Evolutionary conservation across 768 basidiomycete species (phyloP).

Genomic region (Pulveroboletus sp.): DNA sequence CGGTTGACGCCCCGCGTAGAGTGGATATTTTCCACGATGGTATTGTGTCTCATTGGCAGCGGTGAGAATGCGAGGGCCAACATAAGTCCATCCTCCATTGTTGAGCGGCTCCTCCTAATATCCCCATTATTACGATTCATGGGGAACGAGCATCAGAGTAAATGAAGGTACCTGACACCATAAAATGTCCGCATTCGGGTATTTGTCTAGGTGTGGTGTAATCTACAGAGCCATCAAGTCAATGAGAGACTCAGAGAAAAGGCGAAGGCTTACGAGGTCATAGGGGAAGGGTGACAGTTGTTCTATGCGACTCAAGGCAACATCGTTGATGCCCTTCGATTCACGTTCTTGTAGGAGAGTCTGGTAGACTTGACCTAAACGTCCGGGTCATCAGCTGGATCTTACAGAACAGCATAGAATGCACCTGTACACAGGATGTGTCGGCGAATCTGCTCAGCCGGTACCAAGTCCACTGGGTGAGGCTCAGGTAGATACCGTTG

Average conservation of each 20-base stretch:
- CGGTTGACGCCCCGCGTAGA: conserved; percentile 89
- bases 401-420: not conserved
- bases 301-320: conserved; percentile 92
- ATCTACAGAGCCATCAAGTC: conserved; percentile 42
- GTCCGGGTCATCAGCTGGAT: not conserved
- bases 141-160: not conserved
- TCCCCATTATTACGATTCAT: conserved; percentile 1
- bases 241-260: not conserved
- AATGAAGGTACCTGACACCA: conserved; percentile 72
- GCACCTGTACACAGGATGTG: conserved; percentile 86
- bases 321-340: conserved; percentile 83
- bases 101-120: conserved; percentile 88
- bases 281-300: conserved; percentile 98
- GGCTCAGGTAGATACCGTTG: conserved; percentile 89
- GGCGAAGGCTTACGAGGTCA: conserved; percentile 59
- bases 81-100: conserved; percentile 96
- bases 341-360: conserved; percentile 86
- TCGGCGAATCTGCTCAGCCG: conserved; percentile 82
- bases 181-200: conserved; percentile 88
- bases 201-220: conserved; percentile 91
- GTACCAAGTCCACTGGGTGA: conserved; percentile 63
- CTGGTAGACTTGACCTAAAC: conserved; percentile 87
- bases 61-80: conserved; percentile 89
- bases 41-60: conserved; percentile 87
- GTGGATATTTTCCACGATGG: conserved; percentile 87